These are phyloP conservation scores for Colletotrichum liaoningense DNA, from an alignment of 2,329 filamentous ascomycete genomes.

Conservation along the genomic window DNA sequence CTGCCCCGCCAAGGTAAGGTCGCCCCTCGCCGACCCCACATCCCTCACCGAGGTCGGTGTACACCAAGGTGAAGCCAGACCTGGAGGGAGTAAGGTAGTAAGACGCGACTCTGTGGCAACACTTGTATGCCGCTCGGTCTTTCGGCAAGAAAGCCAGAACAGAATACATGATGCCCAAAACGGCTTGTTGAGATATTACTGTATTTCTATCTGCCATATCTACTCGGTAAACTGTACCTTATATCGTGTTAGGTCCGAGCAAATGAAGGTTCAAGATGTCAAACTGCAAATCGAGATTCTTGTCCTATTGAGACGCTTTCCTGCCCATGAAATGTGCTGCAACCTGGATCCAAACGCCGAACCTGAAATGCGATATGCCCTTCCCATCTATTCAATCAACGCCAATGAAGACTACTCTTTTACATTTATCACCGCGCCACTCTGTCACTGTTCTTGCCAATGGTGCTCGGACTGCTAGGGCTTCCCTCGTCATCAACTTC, in stretches of 20 bases:
- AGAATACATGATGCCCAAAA: background rate
- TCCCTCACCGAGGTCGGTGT: background rate
- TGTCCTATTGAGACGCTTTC: constrained; percentile 18
- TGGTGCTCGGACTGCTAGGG: constrained; percentile 52
- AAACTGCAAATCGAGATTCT: constrained; percentile 16
- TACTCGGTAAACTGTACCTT: background rate
- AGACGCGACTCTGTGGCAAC: too few relatives aligned
- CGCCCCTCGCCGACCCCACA: constrained; percentile 1
- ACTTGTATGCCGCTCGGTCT: too few relatives aligned
- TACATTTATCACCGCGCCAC: constrained; percentile 37
- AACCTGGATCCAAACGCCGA: constrained; percentile 30
- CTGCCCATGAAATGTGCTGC: constrained; percentile 13
- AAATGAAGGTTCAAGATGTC: background rate
- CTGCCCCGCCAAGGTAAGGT: background rate
- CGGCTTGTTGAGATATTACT: background rate
- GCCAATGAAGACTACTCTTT: background rate
- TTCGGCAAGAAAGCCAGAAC: background rate
- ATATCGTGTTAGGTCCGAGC: background rate
- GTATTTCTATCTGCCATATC: background rate
- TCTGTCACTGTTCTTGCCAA: constrained; percentile 58
- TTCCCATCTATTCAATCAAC: constrained; percentile 27
- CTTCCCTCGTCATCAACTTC: constrained; percentile 74
- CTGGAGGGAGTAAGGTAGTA: too few relatives aligned
- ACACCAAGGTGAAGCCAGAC: background rate
- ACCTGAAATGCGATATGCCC: constrained; percentile 21